phyloP scores from a whole-genome alignment of 331 rosid species.

The Malus hybrid region DNA sequence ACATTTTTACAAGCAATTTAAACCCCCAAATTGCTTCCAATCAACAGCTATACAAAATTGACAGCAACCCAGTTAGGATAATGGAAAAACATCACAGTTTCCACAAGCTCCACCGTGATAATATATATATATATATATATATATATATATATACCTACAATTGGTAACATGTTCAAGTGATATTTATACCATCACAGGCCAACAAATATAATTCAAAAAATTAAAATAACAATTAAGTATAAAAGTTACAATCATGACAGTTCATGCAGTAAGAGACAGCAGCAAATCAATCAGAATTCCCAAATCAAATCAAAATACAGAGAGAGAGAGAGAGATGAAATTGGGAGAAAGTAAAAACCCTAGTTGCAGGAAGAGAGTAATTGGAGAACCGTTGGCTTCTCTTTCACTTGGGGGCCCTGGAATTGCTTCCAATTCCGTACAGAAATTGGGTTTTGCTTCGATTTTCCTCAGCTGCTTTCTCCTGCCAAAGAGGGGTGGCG shows the following conservation, averaged over 20 bases:
- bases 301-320: background rate
- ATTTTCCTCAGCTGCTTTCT: background rate
- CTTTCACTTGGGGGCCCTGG: background rate
- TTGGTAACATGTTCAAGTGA: too few species aligned
- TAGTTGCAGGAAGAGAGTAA: background rate
- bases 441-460: conserved; percentile 1
- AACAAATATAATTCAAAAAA: too few species aligned
- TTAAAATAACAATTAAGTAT: background rate
- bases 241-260: background rate
- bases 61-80: background rate
- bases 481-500: background rate
- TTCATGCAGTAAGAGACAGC: background rate
- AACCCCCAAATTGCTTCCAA: conserved; percentile 1
- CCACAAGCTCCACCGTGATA: background rate
- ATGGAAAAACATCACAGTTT: background rate
- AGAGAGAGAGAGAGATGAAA: background rate
- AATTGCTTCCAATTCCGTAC: background rate
- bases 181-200: too few species aligned
- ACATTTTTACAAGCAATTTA: conserved; percentile 33
- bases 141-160: background rate
- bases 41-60: background rate
- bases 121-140: background rate
- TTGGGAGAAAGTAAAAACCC: background rate
- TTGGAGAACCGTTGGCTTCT: background rate
- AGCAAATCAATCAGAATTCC: background rate